Percentiles rank a stretch among this genome's conserved stretches.
These are phyloP conservation scores for Trichopus zeylanicus DNA, from an alignment of 116 monocot genomes.

Conservation along the genomic window DNA sequence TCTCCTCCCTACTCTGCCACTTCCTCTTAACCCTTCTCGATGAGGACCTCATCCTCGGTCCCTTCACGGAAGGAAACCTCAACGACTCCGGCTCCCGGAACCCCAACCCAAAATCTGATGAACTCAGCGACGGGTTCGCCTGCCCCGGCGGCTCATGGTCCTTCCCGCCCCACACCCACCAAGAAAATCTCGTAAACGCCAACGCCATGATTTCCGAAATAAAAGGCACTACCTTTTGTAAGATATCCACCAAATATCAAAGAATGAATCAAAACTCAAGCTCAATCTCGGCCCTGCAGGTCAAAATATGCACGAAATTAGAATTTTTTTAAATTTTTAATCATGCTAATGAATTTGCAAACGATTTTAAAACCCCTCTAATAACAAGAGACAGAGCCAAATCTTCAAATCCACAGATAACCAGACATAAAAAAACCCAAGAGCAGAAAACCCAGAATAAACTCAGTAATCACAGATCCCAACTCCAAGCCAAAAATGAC, in stretches of 20 bases:
- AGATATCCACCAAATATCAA: not conserved
- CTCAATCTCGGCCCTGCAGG: not conserved
- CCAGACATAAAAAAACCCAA: too few species aligned
- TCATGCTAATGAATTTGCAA: too few species aligned
- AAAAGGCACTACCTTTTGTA: not conserved
- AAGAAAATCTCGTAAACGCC: slow-evolving; percentile 5
- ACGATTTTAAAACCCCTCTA: too few species aligned
- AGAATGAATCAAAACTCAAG: not conserved
- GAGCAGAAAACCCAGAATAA: too few species aligned
- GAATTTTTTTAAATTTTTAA: too few species aligned
- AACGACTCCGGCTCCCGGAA: slow-evolving; percentile 44
- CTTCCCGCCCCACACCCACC: slow-evolving; percentile 10
- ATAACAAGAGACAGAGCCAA: too few species aligned
- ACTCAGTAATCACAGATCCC: too few species aligned
- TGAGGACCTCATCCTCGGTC: slow-evolving; percentile 19
- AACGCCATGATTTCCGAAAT: not conserved
- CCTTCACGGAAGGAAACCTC: slow-evolving; percentile 20
- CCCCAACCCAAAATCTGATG: slow-evolving; percentile 38
- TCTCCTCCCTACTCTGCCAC: slow-evolving; percentile 62
- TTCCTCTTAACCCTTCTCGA: slow-evolving; percentile 33
- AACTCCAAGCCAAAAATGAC: too few species aligned
- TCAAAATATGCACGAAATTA: not conserved
- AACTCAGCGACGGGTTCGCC: not conserved
- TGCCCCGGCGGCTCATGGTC: slow-evolving; percentile 1
- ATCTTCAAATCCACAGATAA: too few species aligned